Evolutionary conservation across 768 basidiomycete species (phyloP).

Genomic region (Calocybe indica): DNA sequence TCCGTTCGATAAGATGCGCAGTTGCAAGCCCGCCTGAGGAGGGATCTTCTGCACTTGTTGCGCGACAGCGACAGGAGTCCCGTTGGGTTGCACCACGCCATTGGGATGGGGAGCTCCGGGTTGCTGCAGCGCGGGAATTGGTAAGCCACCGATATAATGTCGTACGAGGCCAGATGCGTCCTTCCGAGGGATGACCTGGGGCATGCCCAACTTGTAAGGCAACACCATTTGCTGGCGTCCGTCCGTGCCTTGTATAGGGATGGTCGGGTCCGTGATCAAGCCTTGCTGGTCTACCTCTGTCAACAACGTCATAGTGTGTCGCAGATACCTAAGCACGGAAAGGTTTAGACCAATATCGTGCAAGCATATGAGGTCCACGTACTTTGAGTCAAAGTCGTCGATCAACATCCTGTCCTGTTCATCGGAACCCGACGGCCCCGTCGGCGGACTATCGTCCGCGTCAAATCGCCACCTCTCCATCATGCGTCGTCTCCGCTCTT

Average conservation of each 20-base stretch:
- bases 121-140: conserved; percentile 8
- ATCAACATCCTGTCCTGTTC: conserved; percentile 65
- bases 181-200: conserved; percentile 24
- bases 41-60: conserved; percentile 61
- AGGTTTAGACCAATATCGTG: not conserved
- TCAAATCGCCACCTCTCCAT: conserved; percentile 68
- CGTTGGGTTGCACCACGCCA: conserved; percentile 22
- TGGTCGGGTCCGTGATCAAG: conserved; percentile 44
- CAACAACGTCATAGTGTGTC: conserved; percentile 50
- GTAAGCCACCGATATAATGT: conserved; percentile 14
- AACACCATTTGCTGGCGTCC: conserved; percentile 45
- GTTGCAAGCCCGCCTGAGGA: conserved; percentile 44
- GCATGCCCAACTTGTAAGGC: conserved; percentile 44
- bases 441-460: conserved; percentile 50
- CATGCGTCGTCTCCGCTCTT: conserved; percentile 27
- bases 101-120: conserved; percentile 4
- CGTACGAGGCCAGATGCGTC: conserved; percentile 25
- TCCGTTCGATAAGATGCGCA: conserved; percentile 57
- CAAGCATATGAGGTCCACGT: conserved; percentile 10
- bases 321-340: conserved; percentile 37
- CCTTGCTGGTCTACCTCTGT: conserved; percentile 47
- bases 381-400: conserved; percentile 63
- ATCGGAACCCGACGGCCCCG: conserved; percentile 54
- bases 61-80: conserved; percentile 52
- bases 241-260: conserved; percentile 36